Evolutionary conservation across 129 eudicot genomes (phyloP).

Genomic region (Pulicaria dysenterica): DNA sequence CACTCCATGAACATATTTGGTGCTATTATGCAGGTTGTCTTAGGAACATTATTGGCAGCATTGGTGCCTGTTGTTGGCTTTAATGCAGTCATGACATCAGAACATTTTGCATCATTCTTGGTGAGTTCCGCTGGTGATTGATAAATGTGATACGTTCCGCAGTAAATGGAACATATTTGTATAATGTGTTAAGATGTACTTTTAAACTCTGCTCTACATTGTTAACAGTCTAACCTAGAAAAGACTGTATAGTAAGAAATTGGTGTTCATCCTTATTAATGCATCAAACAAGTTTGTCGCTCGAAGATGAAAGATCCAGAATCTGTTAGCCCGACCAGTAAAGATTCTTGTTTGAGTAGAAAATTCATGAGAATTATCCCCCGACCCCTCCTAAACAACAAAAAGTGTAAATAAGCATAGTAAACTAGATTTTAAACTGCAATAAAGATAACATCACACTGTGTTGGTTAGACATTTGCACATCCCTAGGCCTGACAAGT

Average conservation of each 20-base stretch:
- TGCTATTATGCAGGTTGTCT: constrained; percentile 62
- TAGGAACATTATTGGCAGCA: constrained; percentile 93
- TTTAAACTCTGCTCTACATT: neutral
- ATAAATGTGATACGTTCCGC: neutral
- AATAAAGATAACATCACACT: too few relatives aligned
- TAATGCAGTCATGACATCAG: constrained; percentile 98
- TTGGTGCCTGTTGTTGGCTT: constrained; percentile 99
- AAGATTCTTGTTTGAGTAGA: constrained; percentile 1
- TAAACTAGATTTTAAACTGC: neutral
- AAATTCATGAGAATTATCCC: neutral
- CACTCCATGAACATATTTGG: constrained; percentile 8
- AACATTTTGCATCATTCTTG: constrained; percentile 97
- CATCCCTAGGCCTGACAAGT: too few relatives aligned
- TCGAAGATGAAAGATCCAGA: constrained; percentile 4
- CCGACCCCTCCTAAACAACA: neutral
- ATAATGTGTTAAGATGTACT: neutral
- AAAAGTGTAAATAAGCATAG: neutral
- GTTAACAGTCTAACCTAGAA: constrained; percentile 5
- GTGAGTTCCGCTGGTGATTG: constrained; percentile 46
- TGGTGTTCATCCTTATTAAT: constrained; percentile 19
- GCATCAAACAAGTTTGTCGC: neutral
- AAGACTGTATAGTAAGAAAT: constrained; percentile 1
- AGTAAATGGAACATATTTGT: neutral
- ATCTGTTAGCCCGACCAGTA: constrained; percentile 1
- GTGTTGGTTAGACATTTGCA: too few relatives aligned